Percentiles rank a stretch among this genome's conserved stretches.
These are phyloP conservation scores for Trichosporon inkin DNA, from an alignment of 1,284 basidiomycete genomes.

Conservation along the genomic window DNA sequence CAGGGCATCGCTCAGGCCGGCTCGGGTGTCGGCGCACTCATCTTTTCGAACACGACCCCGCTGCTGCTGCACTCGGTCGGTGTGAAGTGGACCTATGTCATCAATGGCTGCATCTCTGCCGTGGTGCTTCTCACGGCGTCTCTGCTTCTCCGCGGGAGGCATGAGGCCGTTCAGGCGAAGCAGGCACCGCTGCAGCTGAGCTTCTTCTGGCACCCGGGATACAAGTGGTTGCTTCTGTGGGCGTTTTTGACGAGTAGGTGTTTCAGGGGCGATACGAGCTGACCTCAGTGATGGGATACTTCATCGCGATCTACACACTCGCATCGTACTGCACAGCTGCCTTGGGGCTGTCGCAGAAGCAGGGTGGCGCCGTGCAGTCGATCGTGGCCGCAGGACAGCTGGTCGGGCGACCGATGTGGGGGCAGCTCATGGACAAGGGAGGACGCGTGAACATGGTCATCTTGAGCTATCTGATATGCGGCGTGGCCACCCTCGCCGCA, in stretches of 20 bases:
- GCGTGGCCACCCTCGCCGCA: constrained; percentile 47
- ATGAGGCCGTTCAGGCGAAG: constrained; percentile 29
- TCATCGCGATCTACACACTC: constrained; percentile 52
- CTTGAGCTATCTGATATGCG: constrained; percentile 47
- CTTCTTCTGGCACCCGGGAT: constrained; percentile 22
- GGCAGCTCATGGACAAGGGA: constrained; percentile 46
- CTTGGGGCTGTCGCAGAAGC: constrained; percentile 47
- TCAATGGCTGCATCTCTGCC: constrained; percentile 48
- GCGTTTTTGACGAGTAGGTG: constrained; percentile 22
- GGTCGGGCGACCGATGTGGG: constrained; percentile 50
- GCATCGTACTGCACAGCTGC: constrained; percentile 51
- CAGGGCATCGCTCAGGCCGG: constrained; percentile 42
- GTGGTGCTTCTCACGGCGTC: constrained; percentile 44
- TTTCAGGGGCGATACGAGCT: not conserved
- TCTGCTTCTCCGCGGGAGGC: constrained; percentile 42
- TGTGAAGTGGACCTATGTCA: constrained; percentile 46
- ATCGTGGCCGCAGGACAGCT: constrained; percentile 52
- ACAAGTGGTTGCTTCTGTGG: constrained; percentile 17
- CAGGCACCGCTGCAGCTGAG: constrained; percentile 17
- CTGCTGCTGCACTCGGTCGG: constrained; percentile 36
- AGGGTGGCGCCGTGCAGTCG: constrained; percentile 51
- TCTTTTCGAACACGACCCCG: constrained; percentile 46
- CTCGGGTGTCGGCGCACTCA: constrained; percentile 45
- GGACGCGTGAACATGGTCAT: constrained; percentile 51
- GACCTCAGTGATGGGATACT: constrained; percentile 48